These are phyloP conservation scores for Retiboletus flavoniger DNA, from an alignment of 1,284 basidiomycete genomes.

Conservation along the genomic window DNA sequence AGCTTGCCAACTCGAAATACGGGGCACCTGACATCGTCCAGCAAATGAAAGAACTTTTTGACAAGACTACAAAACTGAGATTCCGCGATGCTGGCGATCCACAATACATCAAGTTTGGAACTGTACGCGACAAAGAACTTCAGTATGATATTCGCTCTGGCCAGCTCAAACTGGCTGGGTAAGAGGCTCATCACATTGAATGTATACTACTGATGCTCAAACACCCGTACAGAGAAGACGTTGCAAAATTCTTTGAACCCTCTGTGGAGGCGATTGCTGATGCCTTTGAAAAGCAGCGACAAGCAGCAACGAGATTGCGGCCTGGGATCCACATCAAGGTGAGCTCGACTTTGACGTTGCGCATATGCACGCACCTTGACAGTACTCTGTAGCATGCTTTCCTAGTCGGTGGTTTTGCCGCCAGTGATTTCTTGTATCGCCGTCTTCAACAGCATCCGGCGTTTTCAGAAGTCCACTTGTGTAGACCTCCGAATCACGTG, in stretches of 20 bases:
- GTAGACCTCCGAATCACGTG: conserved; percentile 40
- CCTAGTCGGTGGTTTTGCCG: conserved; percentile 49
- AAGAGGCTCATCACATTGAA: conserved; percentile 5
- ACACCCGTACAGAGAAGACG: conserved; percentile 29
- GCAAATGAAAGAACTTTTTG: conserved; percentile 45
- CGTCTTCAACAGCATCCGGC: conserved; percentile 36
- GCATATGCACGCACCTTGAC: background rate
- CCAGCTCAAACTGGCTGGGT: conserved; percentile 45
- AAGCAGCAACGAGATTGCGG: conserved; percentile 13
- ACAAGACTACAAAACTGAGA: conserved; percentile 46
- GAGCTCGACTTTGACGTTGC: background rate
- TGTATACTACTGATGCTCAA: background rate
- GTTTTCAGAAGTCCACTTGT: conserved; percentile 31
- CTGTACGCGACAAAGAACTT: conserved; percentile 42
- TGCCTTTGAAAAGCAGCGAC: conserved; percentile 38
- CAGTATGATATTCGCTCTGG: conserved; percentile 44
- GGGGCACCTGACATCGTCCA: conserved; percentile 36
- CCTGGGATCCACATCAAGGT: conserved; percentile 34
- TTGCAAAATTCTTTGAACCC: conserved; percentile 47
- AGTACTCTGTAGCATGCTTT: conserved; percentile 4
- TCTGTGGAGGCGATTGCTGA: conserved; percentile 42
- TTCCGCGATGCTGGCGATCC: conserved; percentile 42
- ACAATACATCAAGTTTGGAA: conserved; percentile 49
- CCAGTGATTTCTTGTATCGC: conserved; percentile 47
- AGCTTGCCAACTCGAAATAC: conserved; percentile 33